Percentiles rank a stretch among this genome's conserved stretches.
Conservation (phyloP, 2,329 filamentous ascomycete genomes). For the Cephalotrichum gorgonifer region DNA sequence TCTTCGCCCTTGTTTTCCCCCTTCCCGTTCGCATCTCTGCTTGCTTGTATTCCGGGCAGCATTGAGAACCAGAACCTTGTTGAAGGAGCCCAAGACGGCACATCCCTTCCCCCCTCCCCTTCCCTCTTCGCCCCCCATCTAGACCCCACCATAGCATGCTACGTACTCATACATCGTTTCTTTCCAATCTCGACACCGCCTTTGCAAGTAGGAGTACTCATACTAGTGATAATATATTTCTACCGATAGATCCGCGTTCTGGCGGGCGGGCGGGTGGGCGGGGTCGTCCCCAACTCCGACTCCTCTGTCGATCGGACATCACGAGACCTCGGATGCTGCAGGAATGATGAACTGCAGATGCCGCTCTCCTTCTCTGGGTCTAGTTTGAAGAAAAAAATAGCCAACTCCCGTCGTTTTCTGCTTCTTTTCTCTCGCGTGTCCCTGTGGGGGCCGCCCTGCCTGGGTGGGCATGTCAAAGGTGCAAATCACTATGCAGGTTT, state of each 20-base stretch:
- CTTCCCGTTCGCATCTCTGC: no score
- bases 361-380: not conserved
- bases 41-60: no score
- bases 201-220: no score
- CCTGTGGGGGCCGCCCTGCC: not conserved
- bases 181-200: no score
- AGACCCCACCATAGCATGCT: no score
- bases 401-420: not conserved
- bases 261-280: no score
- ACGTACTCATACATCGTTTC: no score
- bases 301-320: slow-evolving; percentile 1
- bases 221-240: no score
- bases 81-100: not conserved
- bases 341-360: not conserved
- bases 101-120: not conserved
- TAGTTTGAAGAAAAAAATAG: not conserved
- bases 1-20: not conserved
- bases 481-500: not conserved
- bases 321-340: not conserved
- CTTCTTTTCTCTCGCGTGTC: not conserved
- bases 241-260: not conserved
- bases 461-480: not conserved
- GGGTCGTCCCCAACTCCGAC: not conserved
- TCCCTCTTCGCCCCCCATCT: no score
- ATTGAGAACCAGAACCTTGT: no score